These are phyloP conservation scores for Paxillus rubicundulus DNA, from an alignment of 768 basidiomycete species.

Conservation along the genomic window DNA sequence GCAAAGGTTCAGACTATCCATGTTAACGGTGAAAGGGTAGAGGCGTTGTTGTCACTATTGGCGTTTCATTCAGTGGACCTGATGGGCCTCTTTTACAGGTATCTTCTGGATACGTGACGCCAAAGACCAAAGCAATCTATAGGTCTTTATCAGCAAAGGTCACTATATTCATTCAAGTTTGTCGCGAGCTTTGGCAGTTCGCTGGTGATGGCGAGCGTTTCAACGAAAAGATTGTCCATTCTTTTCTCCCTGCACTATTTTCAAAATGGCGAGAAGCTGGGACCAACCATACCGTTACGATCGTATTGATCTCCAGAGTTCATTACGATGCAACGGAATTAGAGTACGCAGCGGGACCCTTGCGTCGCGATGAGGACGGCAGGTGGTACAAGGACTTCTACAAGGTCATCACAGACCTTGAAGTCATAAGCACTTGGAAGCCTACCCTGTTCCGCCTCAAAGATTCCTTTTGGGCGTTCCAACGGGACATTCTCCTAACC, in stretches of 20 bases:
- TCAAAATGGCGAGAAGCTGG: constrained; percentile 77
- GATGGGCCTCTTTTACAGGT: constrained; percentile 44
- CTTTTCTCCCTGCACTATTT: constrained; percentile 90
- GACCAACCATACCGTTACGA: constrained; percentile 91
- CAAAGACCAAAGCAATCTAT: constrained; percentile 84
- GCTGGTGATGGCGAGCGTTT: constrained; percentile 94
- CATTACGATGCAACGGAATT: constrained; percentile 82
- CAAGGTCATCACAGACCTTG: constrained; percentile 92
- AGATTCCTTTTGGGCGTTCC: constrained; percentile 86
- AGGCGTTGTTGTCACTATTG: constrained; percentile 5
- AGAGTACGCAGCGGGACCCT: constrained; percentile 78
- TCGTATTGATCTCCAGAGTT: constrained; percentile 92
- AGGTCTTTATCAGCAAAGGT: constrained; percentile 88
- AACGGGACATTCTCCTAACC: constrained; percentile 85
- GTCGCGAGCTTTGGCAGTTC: constrained; percentile 95
- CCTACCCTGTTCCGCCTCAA: constrained; percentile 84
- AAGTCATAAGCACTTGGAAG: constrained; percentile 86
- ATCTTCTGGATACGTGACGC: constrained; percentile 76
- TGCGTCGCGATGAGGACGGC: constrained; percentile 72
- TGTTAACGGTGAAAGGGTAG: constrained; percentile 63
- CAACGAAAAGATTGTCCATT: constrained; percentile 97
- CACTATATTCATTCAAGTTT: constrained; percentile 78
- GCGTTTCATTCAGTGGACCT: not conserved
- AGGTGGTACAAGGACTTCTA: constrained; percentile 93
- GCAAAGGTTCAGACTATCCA: constrained; percentile 83